Base-by-base conservation (phyloP, 2,329 filamentous ascomycete species). In the Trichoderma simmonsii region DNA sequence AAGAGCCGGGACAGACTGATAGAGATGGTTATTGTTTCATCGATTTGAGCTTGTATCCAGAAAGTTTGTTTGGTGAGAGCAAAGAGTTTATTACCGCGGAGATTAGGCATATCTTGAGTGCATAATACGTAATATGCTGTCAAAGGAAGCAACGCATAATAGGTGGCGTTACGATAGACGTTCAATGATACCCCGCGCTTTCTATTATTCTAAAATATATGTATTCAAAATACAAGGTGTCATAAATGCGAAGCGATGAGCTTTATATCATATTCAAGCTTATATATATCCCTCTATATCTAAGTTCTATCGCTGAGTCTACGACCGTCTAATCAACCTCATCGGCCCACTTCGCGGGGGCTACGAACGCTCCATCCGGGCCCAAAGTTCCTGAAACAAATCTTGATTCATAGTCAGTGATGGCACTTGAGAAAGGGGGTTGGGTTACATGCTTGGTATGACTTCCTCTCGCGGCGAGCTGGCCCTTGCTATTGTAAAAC, bases 391-490 rank as follows among this genome's bases (percentile, higher is more conserved):
- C 81, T 1, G 78, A 77, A 2, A 87, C 82, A 68, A 83, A 86
- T 76, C 85, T 86, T 28, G 7, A 18, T 21, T 24, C n/a, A 32
- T 15, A 12, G 34, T 72, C 15, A 63, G 66, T 32, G 7, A 28
- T 8, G 3, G 12, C 3, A 24, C 7, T 0, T 34, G n/a, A 14
- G 56, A 64, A 24, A 21, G 28, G 6, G 21, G 1, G 3, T 14
- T 36, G 6, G 54, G 24, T 6, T 3, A 74, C 85, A 78, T 76
- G 90, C 89, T 91, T 91, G 15, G 89, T 91, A 77, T 91, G 89
- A 74, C 89, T 91, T 57, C 89, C 89, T 61, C 89, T 81, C 0
- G 89, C 89, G 12, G 88, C 86, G 4, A 91, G 77, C 57, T 91
- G 85, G 6, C 88, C 89, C 73, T 89, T 86, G 65, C 80, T 80